Evolutionary conservation across 2,329 filamentous ascomycete genomes (phyloP), one percentile per base, ranked within the genome.

Genomic region (Lasiodiplodia citricola): DNA sequence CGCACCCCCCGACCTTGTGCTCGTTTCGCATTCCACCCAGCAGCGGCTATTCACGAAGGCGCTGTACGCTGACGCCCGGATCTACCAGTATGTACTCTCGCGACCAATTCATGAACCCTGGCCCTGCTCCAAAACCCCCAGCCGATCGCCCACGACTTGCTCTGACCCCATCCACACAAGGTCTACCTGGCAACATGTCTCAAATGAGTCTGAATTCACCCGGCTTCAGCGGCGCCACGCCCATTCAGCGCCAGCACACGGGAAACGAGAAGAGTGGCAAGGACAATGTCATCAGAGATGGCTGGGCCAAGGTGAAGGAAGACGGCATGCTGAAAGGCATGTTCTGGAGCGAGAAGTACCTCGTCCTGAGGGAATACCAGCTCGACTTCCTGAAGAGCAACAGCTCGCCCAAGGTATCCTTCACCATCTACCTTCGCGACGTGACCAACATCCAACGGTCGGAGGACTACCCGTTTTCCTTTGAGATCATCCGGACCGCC

Each of bases 301-400:
- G 92, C 70, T 92, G 88, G 86, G 92, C 92, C 44, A 90, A 91
- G 68, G 91, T 95, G 78, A 98, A 97, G 84, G 96, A 98, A 80
- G 94, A 94, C 81, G 88, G 92, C 83, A 88, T 96, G 75, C 89
- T 98, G 83, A 90, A 91, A 75, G 83, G 93, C 89, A 69, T 91
- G 89, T 83, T 85, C 69, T 96, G 92, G 95, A 96, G 95, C 77
- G 92, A 96, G 79, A 93, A 95, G 78, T 97, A 92, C 80, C 85
- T 99, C 68, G 93, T 98, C 70, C 84, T 99, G 72, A 91, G 95
- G 77, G 96, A 98, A 80, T 94, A 94, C 76, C 91, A 93, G 70
- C 87, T 99, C 52, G 96, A 97, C 77, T 97, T 99, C 76, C 89
- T 97, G 83, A 99, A 98, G 84, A 91, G 89, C 70, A 93, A 96